A percentile compares a stretch with the other conserved stretches of the same genome.
phyloP scores from a whole-genome alignment of 805 yeast species.

The Saccharomycopsis vini region DNA sequence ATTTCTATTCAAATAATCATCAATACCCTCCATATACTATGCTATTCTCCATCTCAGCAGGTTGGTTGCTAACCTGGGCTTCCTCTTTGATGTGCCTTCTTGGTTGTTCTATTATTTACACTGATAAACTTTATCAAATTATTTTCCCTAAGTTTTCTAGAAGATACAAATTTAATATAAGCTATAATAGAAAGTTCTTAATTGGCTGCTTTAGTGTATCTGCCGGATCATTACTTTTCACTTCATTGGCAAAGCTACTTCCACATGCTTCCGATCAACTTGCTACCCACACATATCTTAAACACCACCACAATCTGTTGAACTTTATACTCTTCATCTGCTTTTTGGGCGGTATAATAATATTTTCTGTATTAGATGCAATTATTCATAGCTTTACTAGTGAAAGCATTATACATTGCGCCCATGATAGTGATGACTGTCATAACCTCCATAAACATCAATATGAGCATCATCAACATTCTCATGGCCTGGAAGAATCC shows the following conservation, averaged over 20 bases:
- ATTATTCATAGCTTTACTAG: constrained; percentile 68
- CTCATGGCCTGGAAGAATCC: too few species aligned
- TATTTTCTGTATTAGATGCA: constrained; percentile 53
- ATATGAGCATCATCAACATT: constrained; percentile 16
- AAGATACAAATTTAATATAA: constrained; percentile 41
- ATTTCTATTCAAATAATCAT: too few species aligned
- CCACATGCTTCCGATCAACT: constrained; percentile 56
- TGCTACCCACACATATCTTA: constrained; percentile 23
- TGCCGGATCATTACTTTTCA: constrained; percentile 74
- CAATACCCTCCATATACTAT: too few species aligned
- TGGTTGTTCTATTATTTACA: constrained; percentile 61
- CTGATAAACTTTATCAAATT: constrained; percentile 44
- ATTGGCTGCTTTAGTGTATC: constrained; percentile 69
- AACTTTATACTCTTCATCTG: constrained; percentile 36
- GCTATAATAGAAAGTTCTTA: constrained; percentile 54
- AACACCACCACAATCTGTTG: constrained; percentile 21
- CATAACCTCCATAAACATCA: constrained; percentile 19
- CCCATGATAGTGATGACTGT: constrained; percentile 34
- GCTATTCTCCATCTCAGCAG: too few species aligned
- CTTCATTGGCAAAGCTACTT: constrained; percentile 67
- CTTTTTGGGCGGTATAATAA: constrained; percentile 48
- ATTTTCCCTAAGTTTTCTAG: constrained; percentile 35
- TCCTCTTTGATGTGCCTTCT: constrained; percentile 54
- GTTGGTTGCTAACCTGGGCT: constrained; percentile 51
- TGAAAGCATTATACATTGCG: constrained; percentile 80